These are phyloP conservation scores for Endothia cerciana DNA, from an alignment of 2,329 filamentous ascomycete genomes.

Conservation along the genomic window DNA sequence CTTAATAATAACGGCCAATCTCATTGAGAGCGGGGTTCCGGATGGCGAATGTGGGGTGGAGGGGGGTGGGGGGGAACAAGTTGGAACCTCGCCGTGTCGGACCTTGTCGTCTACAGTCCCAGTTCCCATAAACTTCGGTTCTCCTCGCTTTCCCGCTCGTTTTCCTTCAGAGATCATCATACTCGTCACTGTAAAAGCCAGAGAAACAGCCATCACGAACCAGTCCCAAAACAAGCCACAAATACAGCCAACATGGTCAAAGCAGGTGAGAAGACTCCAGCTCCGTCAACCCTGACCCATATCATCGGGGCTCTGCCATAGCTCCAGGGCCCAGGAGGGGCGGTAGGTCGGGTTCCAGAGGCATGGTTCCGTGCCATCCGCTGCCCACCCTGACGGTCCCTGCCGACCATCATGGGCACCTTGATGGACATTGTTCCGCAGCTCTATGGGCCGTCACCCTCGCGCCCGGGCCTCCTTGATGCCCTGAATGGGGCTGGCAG, in stretches of 20 bases:
- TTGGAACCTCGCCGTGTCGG: slow-evolving; percentile 8
- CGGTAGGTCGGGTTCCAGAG: slow-evolving; percentile 46
- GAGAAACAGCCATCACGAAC: slow-evolving; percentile 1
- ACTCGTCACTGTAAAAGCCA: neutral
- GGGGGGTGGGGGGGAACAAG: neutral
- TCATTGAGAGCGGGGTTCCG: neutral
- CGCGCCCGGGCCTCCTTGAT: slow-evolving; percentile 8
- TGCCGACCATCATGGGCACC: slow-evolving; percentile 25
- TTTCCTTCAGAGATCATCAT: neutral
- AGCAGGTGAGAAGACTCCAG: slow-evolving; percentile 71
- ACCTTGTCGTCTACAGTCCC: neutral
- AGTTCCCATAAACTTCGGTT: slow-evolving; percentile 1
- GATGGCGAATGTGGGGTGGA: slow-evolving; percentile 8
- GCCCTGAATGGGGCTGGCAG: neutral
- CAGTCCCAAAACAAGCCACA: slow-evolving; percentile 35
- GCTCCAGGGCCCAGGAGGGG: slow-evolving; percentile 21
- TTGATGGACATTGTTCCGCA: slow-evolving; percentile 35
- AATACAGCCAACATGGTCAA: slow-evolving; percentile 90
- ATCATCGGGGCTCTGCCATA: slow-evolving; percentile 25
- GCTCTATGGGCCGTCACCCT: slow-evolving; percentile 1
- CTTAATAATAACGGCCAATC: slow-evolving; percentile 8
- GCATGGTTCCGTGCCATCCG: slow-evolving; percentile 20
- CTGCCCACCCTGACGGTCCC: slow-evolving; percentile 52
- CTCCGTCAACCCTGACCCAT: slow-evolving; percentile 29
- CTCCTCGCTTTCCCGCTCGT: slow-evolving; percentile 6